phyloP scores from a whole-genome alignment of 1,284 basidiomycete genomes.

The Laetiporus sulphureus region DNA sequence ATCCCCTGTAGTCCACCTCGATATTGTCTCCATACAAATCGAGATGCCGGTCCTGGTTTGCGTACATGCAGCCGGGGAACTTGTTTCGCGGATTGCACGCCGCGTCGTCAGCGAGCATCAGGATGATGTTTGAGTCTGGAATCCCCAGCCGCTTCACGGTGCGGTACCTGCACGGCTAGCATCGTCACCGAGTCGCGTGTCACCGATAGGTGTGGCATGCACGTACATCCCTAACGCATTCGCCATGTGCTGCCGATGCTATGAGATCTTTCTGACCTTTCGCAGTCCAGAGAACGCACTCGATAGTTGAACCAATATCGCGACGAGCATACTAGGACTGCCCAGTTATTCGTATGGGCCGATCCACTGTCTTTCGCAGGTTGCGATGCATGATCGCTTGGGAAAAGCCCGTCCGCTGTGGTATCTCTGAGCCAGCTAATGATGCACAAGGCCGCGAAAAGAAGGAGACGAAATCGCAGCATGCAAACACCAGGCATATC shows the following conservation, averaged over 20 bases:
- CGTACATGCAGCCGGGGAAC: slow-evolving; percentile 89
- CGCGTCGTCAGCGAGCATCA: slow-evolving; percentile 97
- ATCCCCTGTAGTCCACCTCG: slow-evolving; percentile 97
- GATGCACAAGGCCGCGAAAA: too few species aligned
- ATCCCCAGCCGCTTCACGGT: slow-evolving; percentile 98
- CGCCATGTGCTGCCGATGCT: slow-evolving; percentile 80
- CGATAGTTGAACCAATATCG: slow-evolving; percentile 99
- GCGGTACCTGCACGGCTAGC: slow-evolving; percentile 67
- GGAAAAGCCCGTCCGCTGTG: too few species aligned
- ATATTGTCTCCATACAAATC: slow-evolving; percentile 96
- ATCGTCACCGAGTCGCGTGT: background rate
- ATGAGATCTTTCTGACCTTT: background rate
- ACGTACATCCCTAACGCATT: slow-evolving; percentile 93
- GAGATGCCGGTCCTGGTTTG: slow-evolving; percentile 69
- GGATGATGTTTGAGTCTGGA: slow-evolving; percentile 96
- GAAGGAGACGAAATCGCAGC: too few species aligned
- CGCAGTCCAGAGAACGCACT: slow-evolving; percentile 39
- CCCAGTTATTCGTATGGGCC: slow-evolving; percentile 96
- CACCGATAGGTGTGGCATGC: background rate
- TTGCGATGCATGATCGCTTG: too few species aligned
- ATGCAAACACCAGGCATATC: too few species aligned
- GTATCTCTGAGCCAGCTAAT: too few species aligned
- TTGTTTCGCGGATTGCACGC: slow-evolving; percentile 93
- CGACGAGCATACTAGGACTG: slow-evolving; percentile 91
- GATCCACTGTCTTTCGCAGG: too few species aligned